phyloP scores from a whole-genome alignment of 2,329 filamentous ascomycete species.

The Clonostachys sp. region DNA sequence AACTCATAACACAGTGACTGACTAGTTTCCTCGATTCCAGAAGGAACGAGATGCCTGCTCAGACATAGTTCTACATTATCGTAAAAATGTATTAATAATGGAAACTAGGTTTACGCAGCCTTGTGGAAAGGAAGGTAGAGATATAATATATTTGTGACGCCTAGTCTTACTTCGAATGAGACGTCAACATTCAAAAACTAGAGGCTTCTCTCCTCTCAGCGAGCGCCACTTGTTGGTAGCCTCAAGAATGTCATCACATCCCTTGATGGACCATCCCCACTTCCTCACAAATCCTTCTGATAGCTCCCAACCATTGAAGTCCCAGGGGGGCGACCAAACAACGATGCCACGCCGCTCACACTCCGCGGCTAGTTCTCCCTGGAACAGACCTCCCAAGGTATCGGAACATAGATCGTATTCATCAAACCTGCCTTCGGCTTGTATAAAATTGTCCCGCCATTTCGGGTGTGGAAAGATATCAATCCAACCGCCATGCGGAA shows the following conservation, averaged over 20 bases:
- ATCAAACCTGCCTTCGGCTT: conserved; percentile 3
- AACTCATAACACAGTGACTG: too few species aligned
- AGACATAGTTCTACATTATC: too few species aligned
- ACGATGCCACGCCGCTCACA: conserved; percentile 19
- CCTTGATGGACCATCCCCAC: conserved; percentile 29
- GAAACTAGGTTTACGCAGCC: too few species aligned
- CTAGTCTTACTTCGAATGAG: too few species aligned
- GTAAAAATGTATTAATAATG: too few species aligned
- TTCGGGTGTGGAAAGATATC: conserved; percentile 25
- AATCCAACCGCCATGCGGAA: conserved; percentile 25
- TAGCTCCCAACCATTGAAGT: conserved; percentile 38
- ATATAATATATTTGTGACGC: too few species aligned
- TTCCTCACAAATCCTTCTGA: conserved; percentile 35
- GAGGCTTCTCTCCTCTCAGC: not conserved
- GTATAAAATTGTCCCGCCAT: conserved; percentile 24
- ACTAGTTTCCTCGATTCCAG: too few species aligned
- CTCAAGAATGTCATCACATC: conserved; percentile 24
- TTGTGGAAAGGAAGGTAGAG: too few species aligned
- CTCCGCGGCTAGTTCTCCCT: not conserved
- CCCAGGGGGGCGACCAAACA: conserved; percentile 42
- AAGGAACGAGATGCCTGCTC: too few species aligned
- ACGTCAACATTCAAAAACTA: not conserved
- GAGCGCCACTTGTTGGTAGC: conserved; percentile 24
- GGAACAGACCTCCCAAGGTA: not conserved
- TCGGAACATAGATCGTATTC: conserved; percentile 11